Evolutionary conservation across 805 yeast genomes (phyloP), one percentile per base, ranked within the genome.

Genomic region (Zygosaccharomyces bailii): DNA sequence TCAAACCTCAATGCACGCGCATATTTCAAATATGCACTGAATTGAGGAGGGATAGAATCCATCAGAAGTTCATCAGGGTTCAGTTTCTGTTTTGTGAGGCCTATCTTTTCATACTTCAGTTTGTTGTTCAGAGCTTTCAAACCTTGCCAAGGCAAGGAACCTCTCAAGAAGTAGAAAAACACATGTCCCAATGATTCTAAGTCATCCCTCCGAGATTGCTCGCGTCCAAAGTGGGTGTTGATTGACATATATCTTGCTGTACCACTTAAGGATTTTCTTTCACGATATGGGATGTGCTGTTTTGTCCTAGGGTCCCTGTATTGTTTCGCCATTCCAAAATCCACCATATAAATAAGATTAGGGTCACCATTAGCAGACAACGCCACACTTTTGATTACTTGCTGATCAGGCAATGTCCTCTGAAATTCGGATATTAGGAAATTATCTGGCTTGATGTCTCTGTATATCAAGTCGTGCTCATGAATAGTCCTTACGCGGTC

Each of bases 71-170:
- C 82, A 36, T 70, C 72, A 6, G 85, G 79, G 10, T 81, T 75
- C 1, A 89, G 80, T 11, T 82, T 73, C 59, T 83, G 82, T 63
- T 86, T 86, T 57, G 84, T 84, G 52, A 84, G 84, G 21, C 93
- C 93, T 63, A 86, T 86, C 60, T 84, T 85, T 63, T 86, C 93
- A 61, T 85, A 85, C 63, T 85, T 85, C 52, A 80, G 76, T 62
- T 86, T 85, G 63, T 85, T 85, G n/a, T 87, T 84, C 47, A 88
- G 88, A 1, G 91, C 93, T 65, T 84, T 85, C 48, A 85, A 69
- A n/a, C 95, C 95, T 67, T 85, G 95, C 95, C 95, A 85, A 36
- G 95, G 95, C 60, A 85, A 72, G 50, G 80, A 83, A 21, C 95
- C 93, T 59, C 86, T 75, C 44, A 84, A 65, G 57, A 85, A 85